Base-by-base conservation (phyloP, 1,284 basidiomycete species). In the Sparassis latifolia region DNA sequence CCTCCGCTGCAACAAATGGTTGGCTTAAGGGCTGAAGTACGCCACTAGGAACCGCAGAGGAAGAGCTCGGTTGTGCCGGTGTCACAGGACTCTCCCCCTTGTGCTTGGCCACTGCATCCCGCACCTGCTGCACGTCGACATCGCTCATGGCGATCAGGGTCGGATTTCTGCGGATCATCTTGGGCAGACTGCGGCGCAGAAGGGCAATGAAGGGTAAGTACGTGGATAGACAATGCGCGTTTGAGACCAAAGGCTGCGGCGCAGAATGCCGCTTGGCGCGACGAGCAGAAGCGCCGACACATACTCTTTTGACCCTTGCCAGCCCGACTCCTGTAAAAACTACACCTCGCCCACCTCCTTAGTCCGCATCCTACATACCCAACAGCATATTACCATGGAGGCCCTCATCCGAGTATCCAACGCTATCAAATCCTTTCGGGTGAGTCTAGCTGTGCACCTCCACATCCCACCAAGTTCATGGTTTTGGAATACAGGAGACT, bases 81-180 rank as follows among this genome's bases (percentile, higher is more conserved):
- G 42, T 48, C 28, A 50, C 52, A 7, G 66, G 67, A 20, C 20
- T 20, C 2, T 77, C 75, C 7, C 69, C 63, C 60, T 77, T 82
- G 60, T 80, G 78, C 59, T 76, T 73, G 10, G 71, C 70, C 30
- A 87, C 69, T 54, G 81, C 66, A 44, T 82, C 78, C 38, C 85
- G 78, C 42, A 89, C 71, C 55, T 88, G 84, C 68, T 88, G 82
- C 33, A 90, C 82, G 63, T 89, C 87, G 31, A 72, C 66, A 60
- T 89, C 86, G 56, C 71, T 79, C 77, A 90, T 81, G 29, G 76
- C 74, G 55, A 90, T 84, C 53, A 85, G 74, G 2, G 88, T 89
- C 4, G 87, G 87, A 30, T 77, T 73, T 49, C 86, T 73, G 49
- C 88, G 80, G 62, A 90, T 86, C 87, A 90, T 89, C 32, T 53